phyloP scores from a whole-genome alignment of 2,329 filamentous ascomycete species.

The Nemania abortiva region DNA sequence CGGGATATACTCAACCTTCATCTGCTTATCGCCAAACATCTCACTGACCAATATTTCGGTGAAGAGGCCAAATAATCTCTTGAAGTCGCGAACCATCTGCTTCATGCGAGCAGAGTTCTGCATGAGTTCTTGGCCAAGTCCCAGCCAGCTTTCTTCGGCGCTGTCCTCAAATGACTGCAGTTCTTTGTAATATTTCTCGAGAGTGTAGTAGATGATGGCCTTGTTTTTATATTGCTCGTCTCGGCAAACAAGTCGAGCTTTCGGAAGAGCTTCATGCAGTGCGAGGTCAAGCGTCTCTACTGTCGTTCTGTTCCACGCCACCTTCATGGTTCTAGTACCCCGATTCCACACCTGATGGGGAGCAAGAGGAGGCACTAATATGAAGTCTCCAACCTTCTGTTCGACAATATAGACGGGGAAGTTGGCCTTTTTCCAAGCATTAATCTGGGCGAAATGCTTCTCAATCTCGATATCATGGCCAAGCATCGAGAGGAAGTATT shows the following conservation, averaged over 20 bases:
- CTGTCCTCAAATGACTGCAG: conserved; percentile 66
- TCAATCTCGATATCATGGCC: conserved; percentile 98
- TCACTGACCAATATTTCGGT: conserved; percentile 85
- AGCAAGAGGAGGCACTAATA: conserved; percentile 92
- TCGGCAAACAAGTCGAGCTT: conserved; percentile 89
- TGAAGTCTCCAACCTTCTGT: conserved; percentile 90
- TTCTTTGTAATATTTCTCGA: conserved; percentile 80
- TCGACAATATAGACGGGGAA: conserved; percentile 95
- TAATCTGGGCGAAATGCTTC: conserved; percentile 94
- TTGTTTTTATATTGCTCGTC: conserved; percentile 99
- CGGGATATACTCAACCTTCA: conserved; percentile 77
- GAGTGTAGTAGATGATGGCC: conserved; percentile 89
- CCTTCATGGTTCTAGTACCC: conserved; percentile 95
- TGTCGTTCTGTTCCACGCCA: conserved; percentile 96
- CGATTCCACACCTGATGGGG: conserved; percentile 99
- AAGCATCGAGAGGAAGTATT: conserved; percentile 92
- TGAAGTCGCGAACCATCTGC: conserved; percentile 86
- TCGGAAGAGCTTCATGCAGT: conserved; percentile 86
- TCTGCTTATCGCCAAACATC: conserved; percentile 81
- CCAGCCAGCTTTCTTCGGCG: conserved; percentile 60
- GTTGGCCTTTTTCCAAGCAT: conserved; percentile 93
- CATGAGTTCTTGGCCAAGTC: conserved; percentile 59
- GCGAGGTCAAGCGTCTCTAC: conserved; percentile 91
- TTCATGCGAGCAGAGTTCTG: conserved; percentile 64
- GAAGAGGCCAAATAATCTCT: conserved; percentile 81